Evolutionary conservation across 352 stramenopile genomes (phyloP), one percentile per base, ranked within the genome.

Genomic region (Pythium insidiosum): DNA sequence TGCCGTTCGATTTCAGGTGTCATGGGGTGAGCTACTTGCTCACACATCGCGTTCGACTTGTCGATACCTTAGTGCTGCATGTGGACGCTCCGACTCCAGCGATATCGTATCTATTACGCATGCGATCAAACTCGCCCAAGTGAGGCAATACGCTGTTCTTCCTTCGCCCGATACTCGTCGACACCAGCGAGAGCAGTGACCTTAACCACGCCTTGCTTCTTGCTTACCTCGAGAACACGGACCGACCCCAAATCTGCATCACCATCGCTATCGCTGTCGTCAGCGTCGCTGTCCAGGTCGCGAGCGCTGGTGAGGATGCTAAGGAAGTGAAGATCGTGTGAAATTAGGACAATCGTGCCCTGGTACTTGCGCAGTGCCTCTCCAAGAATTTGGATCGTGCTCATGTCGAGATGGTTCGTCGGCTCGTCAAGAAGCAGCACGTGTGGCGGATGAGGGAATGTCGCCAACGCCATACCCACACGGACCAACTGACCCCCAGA

Each of bases 391-490:
- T 95, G 64, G 37, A 94, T 87, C 31, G 73, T 84, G 47, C 63
- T 70, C 82, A 98, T 96, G 61, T 98, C 91, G 44, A 96, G 79
- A 97, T n/a, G n/a, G n/a, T n/a, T n/a, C n/a, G n/a, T n/a, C n/a
- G n/a, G n/a, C n/a, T n/a, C n/a, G n/a, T n/a, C 87, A 18, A 97
- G 66, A 13, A 97, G 60, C 24, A 97, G 61, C 19, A 96, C 61
- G 52, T 98, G 94, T 5, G 87, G 87, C 0, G 96, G 56, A 50
- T 97, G 85, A 12, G 88, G 88, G 23, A 70, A 77, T 26, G 67
- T 85, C 18, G 73, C 53, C 41, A 45, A 71, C 9, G 69, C 69
- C 9, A 85, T 37, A 3, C 66, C 66, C 5, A 73, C 61, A 4
- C 68, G 66, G 10, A 77, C 68, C n/a, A 81, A 53, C 26, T 81